Evolutionary conservation across 2,329 filamentous ascomycete species (phyloP), one percentile per base, ranked within the genome.

Genomic region (Piedraia hortae): DNA sequence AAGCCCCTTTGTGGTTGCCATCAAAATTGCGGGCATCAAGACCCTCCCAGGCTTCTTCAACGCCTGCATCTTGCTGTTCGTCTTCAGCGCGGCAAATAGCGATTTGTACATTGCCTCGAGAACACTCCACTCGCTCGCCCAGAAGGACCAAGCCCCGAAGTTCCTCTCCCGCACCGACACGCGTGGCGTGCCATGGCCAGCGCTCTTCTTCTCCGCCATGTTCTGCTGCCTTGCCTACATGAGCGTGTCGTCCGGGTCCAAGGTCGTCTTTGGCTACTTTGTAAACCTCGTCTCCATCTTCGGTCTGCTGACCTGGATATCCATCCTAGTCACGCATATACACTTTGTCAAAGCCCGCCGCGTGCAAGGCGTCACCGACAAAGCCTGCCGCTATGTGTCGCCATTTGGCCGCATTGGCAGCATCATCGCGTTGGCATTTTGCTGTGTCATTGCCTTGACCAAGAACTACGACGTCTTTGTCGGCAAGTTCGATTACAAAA

Each of bases 401-500:
- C 74, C 74, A 0, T 54, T 80, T 9, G 72, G 74, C n/a, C 46
- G 63, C 16, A 58, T 42, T 28, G 75, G 74, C 6, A 75, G 67
- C 0, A 63, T 63, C 38, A 49, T 51, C 27, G 69, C 69, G 0
- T 53, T 85, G 2, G 49, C 53, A 37, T 66, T 77, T 47, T 77
- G 70, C 46, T 54, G 57, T 36, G 39, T 85, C 15, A 71, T 85
- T 28, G 60, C 69, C 2, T 39, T 88, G 22, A 82, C 74, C 38
- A 88, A 85, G 58, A 80, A 77, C 53, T 85, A 64, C 45, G 54
- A 60, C 25, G 66, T 70, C 27, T 85, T 85, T 44, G 51, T 54
- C 25, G 54, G 53, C 23, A 50, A 51, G 22, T 73, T 73, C 31
- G 61, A 71, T 43, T 71, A 71, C 52, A 65, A 37, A 24, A 34